Conservation (phyloP, 2,329 filamentous ascomycete genomes). For the Penicillium hordei region DNA sequence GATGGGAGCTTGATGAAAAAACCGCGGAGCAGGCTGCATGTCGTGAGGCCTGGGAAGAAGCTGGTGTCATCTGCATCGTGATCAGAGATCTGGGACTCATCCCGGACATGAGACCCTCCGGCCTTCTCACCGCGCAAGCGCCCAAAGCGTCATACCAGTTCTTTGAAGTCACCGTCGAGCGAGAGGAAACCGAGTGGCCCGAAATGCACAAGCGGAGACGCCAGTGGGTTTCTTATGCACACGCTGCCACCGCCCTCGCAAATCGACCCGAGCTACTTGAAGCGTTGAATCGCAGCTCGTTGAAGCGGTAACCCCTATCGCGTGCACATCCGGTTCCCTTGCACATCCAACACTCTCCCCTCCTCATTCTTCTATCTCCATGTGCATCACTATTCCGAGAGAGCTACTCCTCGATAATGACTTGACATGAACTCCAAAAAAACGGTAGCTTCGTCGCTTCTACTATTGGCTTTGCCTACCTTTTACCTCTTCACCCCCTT, state of each 20-base stretch:
- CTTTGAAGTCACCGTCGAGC: constrained; percentile 80
- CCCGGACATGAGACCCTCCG: constrained; percentile 67
- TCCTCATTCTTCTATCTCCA: background rate
- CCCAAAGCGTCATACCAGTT: constrained; percentile 65
- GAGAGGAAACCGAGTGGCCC: constrained; percentile 85
- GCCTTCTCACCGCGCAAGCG: constrained; percentile 55
- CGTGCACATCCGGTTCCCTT: constrained; percentile 7
- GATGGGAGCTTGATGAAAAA: constrained; percentile 93
- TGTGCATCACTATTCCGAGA: constrained; percentile 14
- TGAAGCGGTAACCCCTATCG: constrained; percentile 50
- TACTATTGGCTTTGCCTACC: constrained; percentile 16
- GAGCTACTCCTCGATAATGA: constrained; percentile 19
- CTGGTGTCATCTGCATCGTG: constrained; percentile 82
- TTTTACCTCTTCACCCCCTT: background rate
- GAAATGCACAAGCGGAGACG: constrained; percentile 89
- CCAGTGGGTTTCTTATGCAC: constrained; percentile 81
- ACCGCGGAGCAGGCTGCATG: constrained; percentile 79
- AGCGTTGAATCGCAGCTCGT: constrained; percentile 77
- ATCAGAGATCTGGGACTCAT: constrained; percentile 85
- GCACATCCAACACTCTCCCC: background rate
- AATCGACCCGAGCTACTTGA: constrained; percentile 83
- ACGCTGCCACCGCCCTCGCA: constrained; percentile 75
- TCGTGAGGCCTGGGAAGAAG: constrained; percentile 97
- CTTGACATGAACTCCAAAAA: constrained; percentile 24
- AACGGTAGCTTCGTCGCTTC: constrained; percentile 22